A percentile compares a stretch with the other conserved stretches of the same genome.
phyloP scores from a whole-genome alignment of 192 early-diverging fungal genomes.

The Umbelopsis vinacea region DNA sequence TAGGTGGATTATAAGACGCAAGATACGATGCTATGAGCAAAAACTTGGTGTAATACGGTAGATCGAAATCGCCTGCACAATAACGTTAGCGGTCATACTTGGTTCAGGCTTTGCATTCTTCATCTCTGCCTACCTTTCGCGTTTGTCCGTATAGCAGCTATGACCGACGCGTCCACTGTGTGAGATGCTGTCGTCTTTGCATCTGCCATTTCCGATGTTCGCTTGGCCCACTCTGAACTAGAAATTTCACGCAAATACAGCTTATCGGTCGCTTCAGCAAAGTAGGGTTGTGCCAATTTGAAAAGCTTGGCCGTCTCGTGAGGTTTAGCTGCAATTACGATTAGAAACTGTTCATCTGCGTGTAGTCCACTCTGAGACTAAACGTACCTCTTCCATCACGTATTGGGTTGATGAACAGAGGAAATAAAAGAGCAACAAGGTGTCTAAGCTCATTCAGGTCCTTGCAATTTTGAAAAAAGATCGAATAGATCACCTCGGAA shows the following conservation, averaged over 20 bases:
- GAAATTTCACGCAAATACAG: constrained; percentile 94
- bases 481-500: constrained; percentile 79
- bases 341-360: neutral
- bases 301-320: constrained; percentile 78
- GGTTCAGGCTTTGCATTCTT: neutral
- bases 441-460: constrained; percentile 90
- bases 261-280: constrained; percentile 81
- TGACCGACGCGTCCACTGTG: neutral
- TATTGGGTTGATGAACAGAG: constrained; percentile 89
- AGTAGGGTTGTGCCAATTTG: constrained; percentile 75
- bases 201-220: constrained; percentile 32
- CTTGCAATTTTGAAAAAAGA: constrained; percentile 78
- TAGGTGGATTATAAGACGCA: constrained; percentile 92
- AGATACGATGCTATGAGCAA: constrained; percentile 88
- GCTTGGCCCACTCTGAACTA: constrained; percentile 75
- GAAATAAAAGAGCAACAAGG: constrained; percentile 79
- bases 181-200: neutral
- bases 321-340: constrained; percentile 45
- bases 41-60: constrained; percentile 92
- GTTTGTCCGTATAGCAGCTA: constrained; percentile 41
- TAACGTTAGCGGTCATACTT: neutral
- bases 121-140: constrained; percentile 28
- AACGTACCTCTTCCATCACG: constrained; percentile 67
- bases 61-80: constrained; percentile 57
- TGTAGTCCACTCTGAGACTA: neutral